These are phyloP conservation scores for Fusarium sp. DNA, from an alignment of 2,329 filamentous ascomycete genomes.

Conservation along the genomic window DNA sequence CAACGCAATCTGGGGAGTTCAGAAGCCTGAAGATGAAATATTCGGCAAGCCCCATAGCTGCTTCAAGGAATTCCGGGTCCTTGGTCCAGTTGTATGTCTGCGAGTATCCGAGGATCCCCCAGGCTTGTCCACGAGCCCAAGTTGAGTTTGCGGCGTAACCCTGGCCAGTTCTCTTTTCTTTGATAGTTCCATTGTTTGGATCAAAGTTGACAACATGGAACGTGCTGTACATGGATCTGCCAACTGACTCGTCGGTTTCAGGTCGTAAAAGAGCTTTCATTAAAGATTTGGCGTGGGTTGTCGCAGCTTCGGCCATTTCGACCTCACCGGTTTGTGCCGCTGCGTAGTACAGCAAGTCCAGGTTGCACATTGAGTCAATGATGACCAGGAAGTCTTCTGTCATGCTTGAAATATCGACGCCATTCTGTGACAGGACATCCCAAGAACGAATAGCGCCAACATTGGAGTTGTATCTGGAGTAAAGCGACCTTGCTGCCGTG, in stretches of 20 bases:
- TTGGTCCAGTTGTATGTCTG: constrained; percentile 63
- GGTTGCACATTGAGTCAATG: constrained; percentile 57
- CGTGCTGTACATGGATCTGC: constrained; percentile 50
- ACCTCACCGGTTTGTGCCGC: constrained; percentile 48
- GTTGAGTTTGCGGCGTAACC: constrained; percentile 60
- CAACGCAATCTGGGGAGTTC: constrained; percentile 48
- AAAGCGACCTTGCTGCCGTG: constrained; percentile 58
- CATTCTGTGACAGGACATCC: constrained; percentile 54
- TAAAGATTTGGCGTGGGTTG: constrained; percentile 56
- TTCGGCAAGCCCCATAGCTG: constrained; percentile 59
- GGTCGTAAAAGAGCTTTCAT: constrained; percentile 55
- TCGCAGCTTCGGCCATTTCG: constrained; percentile 47
- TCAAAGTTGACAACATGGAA: constrained; percentile 64
- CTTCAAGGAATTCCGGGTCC: constrained; percentile 57
- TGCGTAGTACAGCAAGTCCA: constrained; percentile 54
- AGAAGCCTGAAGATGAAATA: constrained; percentile 61
- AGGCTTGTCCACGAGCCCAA: constrained; percentile 65
- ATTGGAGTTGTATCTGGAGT: constrained; percentile 55
- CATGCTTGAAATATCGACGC: constrained; percentile 49
- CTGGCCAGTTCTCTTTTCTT: constrained; percentile 61
- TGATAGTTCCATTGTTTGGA: constrained; percentile 56
- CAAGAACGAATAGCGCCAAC: constrained; percentile 63
- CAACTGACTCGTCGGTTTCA: constrained; percentile 43
- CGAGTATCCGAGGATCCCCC: constrained; percentile 63
- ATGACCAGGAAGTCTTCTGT: constrained; percentile 55